phyloP scores from a whole-genome alignment of 225 moss, liverwort and hornwort genomes.

The Physcomitrellopsis africana region DNA sequence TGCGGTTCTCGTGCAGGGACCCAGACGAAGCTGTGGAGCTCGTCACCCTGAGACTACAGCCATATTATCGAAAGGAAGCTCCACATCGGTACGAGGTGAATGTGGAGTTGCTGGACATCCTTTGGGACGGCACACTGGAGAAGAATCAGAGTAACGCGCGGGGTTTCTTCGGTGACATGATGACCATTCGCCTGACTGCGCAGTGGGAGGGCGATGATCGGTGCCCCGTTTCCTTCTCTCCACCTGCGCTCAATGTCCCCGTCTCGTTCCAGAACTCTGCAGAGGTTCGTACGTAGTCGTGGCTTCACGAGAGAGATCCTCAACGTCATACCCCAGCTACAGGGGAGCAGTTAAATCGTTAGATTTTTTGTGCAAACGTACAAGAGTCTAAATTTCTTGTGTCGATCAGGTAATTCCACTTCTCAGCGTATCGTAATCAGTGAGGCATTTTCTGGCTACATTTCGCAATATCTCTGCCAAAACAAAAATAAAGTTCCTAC shows the following conservation, averaged over 20 bases:
- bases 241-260: neutral
- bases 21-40: neutral
- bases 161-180: conserved; percentile 10
- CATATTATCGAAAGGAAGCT: conserved; percentile 5
- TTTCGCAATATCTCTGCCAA: too few species aligned
- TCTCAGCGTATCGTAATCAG: too few species aligned
- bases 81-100: conserved; percentile 1
- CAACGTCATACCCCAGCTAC: neutral
- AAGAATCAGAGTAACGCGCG: neutral
- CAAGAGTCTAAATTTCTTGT: too few species aligned
- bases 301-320: too few species aligned
- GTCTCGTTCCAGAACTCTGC: neutral
- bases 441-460: too few species aligned
- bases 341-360: too few species aligned
- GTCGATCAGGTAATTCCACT: too few species aligned
- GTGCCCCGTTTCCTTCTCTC: conserved; percentile 7
- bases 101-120: conserved; percentile 19
- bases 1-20: neutral
- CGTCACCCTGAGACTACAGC: conserved; percentile 16
- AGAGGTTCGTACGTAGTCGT: too few species aligned
- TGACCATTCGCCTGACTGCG: conserved; percentile 1
- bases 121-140: conserved; percentile 13
- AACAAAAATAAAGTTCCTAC: too few species aligned
- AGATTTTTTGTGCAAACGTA: too few species aligned
- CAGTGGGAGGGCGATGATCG: neutral